A percentile compares a stretch with the other conserved stretches of the same genome.
Evolutionary conservation across 345 rosid species (phyloP).

Genomic region (Brassica incana): DNA sequence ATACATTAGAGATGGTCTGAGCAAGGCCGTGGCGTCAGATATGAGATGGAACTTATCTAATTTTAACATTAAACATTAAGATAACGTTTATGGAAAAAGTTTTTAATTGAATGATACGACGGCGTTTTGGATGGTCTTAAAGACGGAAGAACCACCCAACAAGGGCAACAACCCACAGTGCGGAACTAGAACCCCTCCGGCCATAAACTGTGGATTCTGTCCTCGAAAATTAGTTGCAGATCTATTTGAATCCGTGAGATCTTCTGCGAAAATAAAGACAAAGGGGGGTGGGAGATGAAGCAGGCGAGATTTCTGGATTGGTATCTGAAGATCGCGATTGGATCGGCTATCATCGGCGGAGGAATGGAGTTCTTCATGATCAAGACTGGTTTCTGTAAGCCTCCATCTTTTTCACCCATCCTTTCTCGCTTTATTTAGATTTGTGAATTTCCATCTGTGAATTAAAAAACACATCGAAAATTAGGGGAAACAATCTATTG

Average conservation of each 20-base stretch:
- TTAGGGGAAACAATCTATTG: neutral
- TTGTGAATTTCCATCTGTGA: neutral
- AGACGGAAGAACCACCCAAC: neutral
- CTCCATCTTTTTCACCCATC: conserved; percentile 24
- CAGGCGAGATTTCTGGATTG: conserved; percentile 70
- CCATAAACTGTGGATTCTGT: neutral
- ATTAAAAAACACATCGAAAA: too few relatives aligned
- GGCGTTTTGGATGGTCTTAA: neutral
- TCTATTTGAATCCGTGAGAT: neutral
- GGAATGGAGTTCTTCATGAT: conserved; percentile 96
- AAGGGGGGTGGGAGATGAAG: conserved; percentile 29
- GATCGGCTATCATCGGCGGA: conserved; percentile 71
- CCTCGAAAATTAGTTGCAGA: neutral
- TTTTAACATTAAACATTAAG: too few relatives aligned
- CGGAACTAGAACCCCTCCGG: neutral
- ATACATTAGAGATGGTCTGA: too few relatives aligned
- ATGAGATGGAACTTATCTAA: too few relatives aligned
- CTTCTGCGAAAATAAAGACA: too few relatives aligned
- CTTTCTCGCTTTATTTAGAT: neutral
- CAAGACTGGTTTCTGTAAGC: conserved; percentile 89
- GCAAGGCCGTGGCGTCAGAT: too few relatives aligned
- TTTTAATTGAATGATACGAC: neutral
- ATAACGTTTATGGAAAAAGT: too few relatives aligned
- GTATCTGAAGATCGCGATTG: conserved; percentile 78
- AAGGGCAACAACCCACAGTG: neutral